These are phyloP conservation scores for Tanacetum coccineum DNA, from an alignment of 129 eudicot genomes.

Conservation along the genomic window DNA sequence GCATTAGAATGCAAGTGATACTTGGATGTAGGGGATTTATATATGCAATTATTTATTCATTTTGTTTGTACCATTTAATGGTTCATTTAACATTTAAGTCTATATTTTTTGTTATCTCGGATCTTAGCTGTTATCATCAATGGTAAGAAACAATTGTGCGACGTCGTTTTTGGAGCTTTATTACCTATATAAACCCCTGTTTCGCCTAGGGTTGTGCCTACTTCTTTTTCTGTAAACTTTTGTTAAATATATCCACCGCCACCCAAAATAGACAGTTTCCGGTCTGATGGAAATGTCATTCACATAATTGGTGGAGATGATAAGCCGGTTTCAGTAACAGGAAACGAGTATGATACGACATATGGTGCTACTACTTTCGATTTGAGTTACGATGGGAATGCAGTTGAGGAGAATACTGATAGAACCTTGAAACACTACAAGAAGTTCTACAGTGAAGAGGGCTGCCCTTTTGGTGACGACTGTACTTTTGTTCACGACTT, in stretches of 20 bases:
- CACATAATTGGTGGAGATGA: conserved; percentile 47
- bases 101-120: not conserved
- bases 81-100: conserved; percentile 7
- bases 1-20: conserved; percentile 8
- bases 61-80: conserved; percentile 10
- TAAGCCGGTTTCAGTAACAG: conserved; percentile 34
- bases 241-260: conserved; percentile 11
- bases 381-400: too few relatives aligned
- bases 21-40: conserved; percentile 9
- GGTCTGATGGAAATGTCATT: conserved; percentile 43
- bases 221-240: conserved; percentile 5
- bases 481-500: conserved; percentile 78
- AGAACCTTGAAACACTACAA: conserved; percentile 87
- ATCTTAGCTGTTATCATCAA: conserved; percentile 12
- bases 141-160: conserved; percentile 12
- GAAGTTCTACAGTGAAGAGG: conserved; percentile 82
- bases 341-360: not conserved
- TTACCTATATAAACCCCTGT: conserved; percentile 9
- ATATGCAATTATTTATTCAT: not conserved
- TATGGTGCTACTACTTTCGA: too few relatives aligned
- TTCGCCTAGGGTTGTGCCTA: conserved; percentile 23
- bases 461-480: conserved; percentile 88
- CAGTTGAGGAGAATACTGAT: conserved; percentile 50
- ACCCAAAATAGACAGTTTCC: conserved; percentile 25
- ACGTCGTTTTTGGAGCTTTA: conserved; percentile 25